Evolutionary conservation across 1,284 basidiomycete genomes (phyloP).

Genomic region (Moesziomyces sp.): DNA sequence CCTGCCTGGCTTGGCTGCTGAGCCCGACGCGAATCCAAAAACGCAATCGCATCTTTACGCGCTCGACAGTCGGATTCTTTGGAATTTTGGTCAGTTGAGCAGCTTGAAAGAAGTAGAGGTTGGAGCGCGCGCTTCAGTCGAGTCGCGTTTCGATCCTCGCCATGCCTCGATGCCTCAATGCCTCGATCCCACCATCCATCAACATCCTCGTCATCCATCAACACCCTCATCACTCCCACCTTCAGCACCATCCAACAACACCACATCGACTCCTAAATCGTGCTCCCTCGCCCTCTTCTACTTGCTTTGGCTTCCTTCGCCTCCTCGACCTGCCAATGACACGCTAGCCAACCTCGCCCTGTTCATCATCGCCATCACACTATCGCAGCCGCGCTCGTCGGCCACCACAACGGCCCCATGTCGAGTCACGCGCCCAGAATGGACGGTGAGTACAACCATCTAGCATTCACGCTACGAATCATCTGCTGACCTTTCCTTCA

Average conservation of each 20-base stretch:
- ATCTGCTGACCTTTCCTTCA: conserved; percentile 2
- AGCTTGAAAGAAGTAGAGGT: too few species aligned
- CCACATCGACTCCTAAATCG: not conserved
- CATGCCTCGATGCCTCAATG: too few species aligned
- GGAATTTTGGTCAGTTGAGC: not conserved
- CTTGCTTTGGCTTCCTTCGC: too few species aligned
- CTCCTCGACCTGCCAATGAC: too few species aligned
- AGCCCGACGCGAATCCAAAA: conserved; percentile 10
- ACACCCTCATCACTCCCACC: conserved; percentile 7
- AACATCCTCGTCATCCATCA: conserved; percentile 10
- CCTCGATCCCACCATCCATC: too few species aligned
- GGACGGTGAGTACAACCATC: conserved; percentile 23
- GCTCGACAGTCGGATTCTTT: conserved; percentile 3
- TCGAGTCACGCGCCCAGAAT: conserved; percentile 55
- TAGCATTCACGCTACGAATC: not conserved
- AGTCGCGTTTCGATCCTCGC: too few species aligned
- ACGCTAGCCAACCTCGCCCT: not conserved
- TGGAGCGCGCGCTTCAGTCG: too few species aligned
- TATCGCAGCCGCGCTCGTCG: not conserved
- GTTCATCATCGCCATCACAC: conserved; percentile 1
- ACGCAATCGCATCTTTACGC: conserved; percentile 19
- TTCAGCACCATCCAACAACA: conserved; percentile 2
- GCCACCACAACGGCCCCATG: conserved; percentile 9
- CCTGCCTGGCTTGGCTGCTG: too few species aligned
- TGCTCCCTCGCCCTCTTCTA: too few species aligned